A percentile compares a stretch with the other conserved stretches of the same genome.
These are phyloP conservation scores for Erysimum cheiri DNA, from an alignment of 441 rosid species.

Conservation along the genomic window DNA sequence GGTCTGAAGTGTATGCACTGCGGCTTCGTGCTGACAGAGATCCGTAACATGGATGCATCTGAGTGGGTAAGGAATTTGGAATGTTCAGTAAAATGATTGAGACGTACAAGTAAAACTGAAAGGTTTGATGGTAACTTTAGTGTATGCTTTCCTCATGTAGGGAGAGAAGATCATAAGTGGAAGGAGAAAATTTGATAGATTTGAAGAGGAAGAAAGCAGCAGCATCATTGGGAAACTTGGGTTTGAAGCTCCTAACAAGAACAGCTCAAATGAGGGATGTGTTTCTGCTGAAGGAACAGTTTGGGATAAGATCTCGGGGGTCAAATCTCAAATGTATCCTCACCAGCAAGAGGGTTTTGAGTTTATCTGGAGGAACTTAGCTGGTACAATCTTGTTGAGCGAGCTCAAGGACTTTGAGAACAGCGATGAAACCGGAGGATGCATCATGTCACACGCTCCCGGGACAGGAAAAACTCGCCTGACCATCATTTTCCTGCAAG, in stretches of 20 bases:
- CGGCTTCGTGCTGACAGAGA: constrained; percentile 50
- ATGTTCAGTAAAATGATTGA: background rate
- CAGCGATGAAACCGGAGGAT: constrained; percentile 54
- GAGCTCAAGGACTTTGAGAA: constrained; percentile 50
- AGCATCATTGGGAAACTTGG: constrained; percentile 40
- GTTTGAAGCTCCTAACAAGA: constrained; percentile 32
- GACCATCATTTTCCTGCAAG: constrained; percentile 64
- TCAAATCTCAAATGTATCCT: constrained; percentile 52
- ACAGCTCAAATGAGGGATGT: constrained; percentile 15
- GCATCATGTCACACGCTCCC: constrained; percentile 87
- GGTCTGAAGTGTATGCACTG: constrained; percentile 63
- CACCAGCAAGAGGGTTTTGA: constrained; percentile 83
- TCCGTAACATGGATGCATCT: constrained; percentile 44
- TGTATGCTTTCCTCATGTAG: constrained; percentile 15
- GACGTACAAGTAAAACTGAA: background rate
- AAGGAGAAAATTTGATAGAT: constrained; percentile 31
- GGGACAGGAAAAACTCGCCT: constrained; percentile 89
- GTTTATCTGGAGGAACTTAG: constrained; percentile 78
- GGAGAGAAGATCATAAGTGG: constrained; percentile 32
- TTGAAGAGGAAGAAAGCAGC: constrained; percentile 43
- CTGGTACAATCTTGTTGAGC: constrained; percentile 56
- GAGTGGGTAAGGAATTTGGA: constrained; percentile 57
- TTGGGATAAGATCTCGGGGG: constrained; percentile 74
- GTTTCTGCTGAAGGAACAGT: constrained; percentile 56
- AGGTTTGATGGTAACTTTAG: constrained; percentile 20